Conservation (phyloP, 768 basidiomycete genomes). For the Pisolithus albus region DNA sequence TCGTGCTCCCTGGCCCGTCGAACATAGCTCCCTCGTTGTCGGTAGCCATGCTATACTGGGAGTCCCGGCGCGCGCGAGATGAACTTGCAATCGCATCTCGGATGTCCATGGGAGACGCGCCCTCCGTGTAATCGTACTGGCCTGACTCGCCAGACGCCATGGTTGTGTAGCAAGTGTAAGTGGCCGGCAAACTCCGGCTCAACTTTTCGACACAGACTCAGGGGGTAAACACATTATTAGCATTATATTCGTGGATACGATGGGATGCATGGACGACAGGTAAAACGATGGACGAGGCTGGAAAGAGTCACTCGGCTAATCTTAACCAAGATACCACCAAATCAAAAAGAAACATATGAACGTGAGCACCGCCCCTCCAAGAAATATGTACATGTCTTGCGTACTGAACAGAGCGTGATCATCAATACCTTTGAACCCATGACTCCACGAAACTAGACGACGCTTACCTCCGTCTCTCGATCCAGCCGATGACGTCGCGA, state of each 20-base stretch:
- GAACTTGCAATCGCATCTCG: slow-evolving; percentile 47
- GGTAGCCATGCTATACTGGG: slow-evolving; percentile 46
- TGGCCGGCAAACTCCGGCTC: background rate
- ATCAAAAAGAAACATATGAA: slow-evolving; percentile 93
- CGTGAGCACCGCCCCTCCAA: slow-evolving; percentile 77
- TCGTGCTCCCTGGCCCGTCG: slow-evolving; percentile 58
- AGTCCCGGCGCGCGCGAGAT: slow-evolving; percentile 55
- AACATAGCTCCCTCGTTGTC: slow-evolving; percentile 65
- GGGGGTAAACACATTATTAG: no score
- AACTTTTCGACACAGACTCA: background rate
- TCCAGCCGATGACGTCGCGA: slow-evolving; percentile 94
- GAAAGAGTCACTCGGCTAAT: background rate
- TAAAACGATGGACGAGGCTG: background rate
- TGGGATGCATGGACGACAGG: background rate
- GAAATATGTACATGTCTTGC: slow-evolving; percentile 93
- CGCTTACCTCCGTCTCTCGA: slow-evolving; percentile 81
- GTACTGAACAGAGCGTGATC: slow-evolving; percentile 43
- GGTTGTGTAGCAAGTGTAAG: background rate
- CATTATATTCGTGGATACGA: background rate
- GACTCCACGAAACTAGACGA: background rate
- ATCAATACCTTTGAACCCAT: slow-evolving; percentile 6
- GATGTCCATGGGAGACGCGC: slow-evolving; percentile 74
- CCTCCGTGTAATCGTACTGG: slow-evolving; percentile 74
- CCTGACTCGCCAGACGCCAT: slow-evolving; percentile 15
- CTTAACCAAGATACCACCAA: slow-evolving; percentile 77